Percentiles rank a stretch among this genome's conserved stretches.
Conservation (phyloP, 2,329 filamentous ascomycete species). For the Aquanectria penicillioides region DNA sequence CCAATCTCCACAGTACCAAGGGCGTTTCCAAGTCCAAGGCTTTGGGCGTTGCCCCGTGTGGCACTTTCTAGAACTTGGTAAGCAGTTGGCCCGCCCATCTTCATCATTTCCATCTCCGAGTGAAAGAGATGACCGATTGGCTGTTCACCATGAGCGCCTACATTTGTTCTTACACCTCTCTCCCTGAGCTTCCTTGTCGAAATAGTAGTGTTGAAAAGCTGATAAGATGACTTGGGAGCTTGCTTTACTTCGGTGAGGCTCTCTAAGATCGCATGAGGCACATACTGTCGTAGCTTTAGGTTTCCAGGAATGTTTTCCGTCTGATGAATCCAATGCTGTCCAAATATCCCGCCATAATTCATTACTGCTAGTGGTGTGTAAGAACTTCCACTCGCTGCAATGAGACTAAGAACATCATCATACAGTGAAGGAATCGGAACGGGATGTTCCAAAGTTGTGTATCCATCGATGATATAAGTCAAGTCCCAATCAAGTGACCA, state of each 20-base stretch:
- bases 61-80: background rate
- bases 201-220: background rate
- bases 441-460: background rate
- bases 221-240: background rate
- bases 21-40: background rate
- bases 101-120: background rate
- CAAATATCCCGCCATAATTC: constrained; percentile 2
- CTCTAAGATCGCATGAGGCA: background rate
- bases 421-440: background rate
- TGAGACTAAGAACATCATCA: background rate
- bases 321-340: constrained; percentile 1
- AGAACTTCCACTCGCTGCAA: background rate
- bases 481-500: constrained; percentile 7
- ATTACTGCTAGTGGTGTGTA: background rate
- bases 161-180: background rate
- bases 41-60: background rate
- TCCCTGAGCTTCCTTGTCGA: background rate
- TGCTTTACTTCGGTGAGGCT: constrained; percentile 3
- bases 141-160: background rate
- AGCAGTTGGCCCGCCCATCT: background rate
- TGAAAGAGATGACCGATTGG: background rate
- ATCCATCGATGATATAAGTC: constrained; percentile 3
- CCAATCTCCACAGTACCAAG: background rate
- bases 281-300: background rate
- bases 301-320: background rate